Percentiles rank a stretch among this genome's conserved stretches.
phyloP scores from a whole-genome alignment of 2,329 filamentous ascomycete species.

The Magnaporthiopsis rhizophila region DNA sequence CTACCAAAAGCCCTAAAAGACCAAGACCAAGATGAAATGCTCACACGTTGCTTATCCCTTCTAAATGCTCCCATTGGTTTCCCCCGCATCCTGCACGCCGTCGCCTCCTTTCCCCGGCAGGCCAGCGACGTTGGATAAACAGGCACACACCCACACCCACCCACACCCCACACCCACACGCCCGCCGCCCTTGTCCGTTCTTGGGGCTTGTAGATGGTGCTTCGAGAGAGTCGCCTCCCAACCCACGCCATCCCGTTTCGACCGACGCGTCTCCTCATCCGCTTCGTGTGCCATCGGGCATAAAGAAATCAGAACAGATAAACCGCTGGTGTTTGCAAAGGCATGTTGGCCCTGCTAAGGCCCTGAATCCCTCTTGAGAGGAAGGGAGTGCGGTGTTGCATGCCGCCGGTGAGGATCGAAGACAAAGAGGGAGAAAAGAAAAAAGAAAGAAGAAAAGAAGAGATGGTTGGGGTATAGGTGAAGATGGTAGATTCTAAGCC shows the following conservation, averaged over 20 bases:
- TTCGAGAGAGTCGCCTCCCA: too few relatives aligned
- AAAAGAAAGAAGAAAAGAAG: slow-evolving; percentile 10
- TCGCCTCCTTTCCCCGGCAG: background rate
- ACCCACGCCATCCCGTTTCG: background rate
- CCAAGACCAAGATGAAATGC: background rate
- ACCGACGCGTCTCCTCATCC: background rate
- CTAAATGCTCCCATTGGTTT: background rate
- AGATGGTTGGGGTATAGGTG: background rate
- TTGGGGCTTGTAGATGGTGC: too few relatives aligned
- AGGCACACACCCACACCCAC: background rate
- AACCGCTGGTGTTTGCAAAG: background rate
- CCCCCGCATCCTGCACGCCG: too few relatives aligned
- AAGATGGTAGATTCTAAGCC: slow-evolving; percentile 1
- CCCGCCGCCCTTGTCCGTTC: too few relatives aligned
- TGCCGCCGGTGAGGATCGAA: background rate
- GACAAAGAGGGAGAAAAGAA: background rate
- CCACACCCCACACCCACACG: too few relatives aligned
- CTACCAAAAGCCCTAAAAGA: background rate
- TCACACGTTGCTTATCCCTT: background rate
- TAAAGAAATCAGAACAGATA: background rate
- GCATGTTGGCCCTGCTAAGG: too few relatives aligned
- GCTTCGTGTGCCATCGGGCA: background rate
- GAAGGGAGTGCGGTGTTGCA: too few relatives aligned
- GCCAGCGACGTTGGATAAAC: too few relatives aligned
- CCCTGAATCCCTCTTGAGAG: background rate